Evolutionary conservation across 305 asterid species (phyloP), one percentile per base, ranked within the genome.

Genomic region (Euphrasia arctica): DNA sequence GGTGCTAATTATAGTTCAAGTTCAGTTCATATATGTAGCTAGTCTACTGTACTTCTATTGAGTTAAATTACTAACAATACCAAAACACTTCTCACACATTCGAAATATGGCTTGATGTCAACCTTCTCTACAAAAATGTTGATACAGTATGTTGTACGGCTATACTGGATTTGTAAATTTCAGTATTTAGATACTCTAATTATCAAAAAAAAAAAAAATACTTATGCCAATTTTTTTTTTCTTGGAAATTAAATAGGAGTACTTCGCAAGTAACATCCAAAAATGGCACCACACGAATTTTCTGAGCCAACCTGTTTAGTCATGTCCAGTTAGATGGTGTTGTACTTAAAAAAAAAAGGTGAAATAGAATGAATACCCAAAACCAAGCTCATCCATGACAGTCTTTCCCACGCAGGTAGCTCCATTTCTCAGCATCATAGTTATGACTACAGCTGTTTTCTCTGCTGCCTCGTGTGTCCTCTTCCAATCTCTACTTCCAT

Each of bases 361-460:
- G 45, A 39, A 39, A 39, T 39, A 8, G 45, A 72, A 43, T 45
- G 18, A 58, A 64, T 85, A 92, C 98, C 98, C 98, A 63, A 77
- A 77, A 62, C 96, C 97, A 77, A 93, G 84, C 78, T 90, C 96
- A 73, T 79, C 95, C 91, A 93, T 86, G 77, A 84, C 83, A 4
- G 95, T 83, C 90, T 82, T 90, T 50, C 99, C 97, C 78, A 75
- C 74, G 71, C 96, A 90, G 56, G 92, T 74, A 4, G 96, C 88
- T 41, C 97, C 99, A 66, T 73, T 83, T 74, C 71, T 82, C 62
- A 93, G 79, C 84, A 93, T 76, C 27, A 77, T 59, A 7, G 91
- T 82, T 45, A 93, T 91, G 63, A 81, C 89, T 70, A 86, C 34
- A 43, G 99, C 97, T 4, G 91, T 88, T 72, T 80, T 80, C 52